A percentile compares a stretch with the other conserved stretches of the same genome.
These are phyloP conservation scores for Rosa hybrid DNA, from an alignment of 331 rosid species.

Conservation along the genomic window DNA sequence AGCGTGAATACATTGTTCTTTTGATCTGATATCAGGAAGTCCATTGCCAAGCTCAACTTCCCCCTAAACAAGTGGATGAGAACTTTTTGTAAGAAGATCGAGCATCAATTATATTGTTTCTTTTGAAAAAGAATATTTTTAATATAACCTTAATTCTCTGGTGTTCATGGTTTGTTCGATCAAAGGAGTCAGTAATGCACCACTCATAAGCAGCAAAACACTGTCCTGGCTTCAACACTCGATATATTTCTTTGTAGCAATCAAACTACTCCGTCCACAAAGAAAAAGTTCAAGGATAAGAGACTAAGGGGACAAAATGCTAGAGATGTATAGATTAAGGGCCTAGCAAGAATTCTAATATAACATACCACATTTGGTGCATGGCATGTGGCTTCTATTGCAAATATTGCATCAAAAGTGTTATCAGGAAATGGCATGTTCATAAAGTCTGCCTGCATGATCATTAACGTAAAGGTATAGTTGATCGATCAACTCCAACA, in stretches of 20 bases:
- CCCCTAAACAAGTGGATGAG: too few species aligned
- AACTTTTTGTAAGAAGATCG: too few species aligned
- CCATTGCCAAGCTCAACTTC: background rate
- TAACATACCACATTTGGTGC: constrained; percentile 72
- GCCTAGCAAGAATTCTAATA: constrained; percentile 6
- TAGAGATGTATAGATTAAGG: too few species aligned
- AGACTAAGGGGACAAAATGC: too few species aligned
- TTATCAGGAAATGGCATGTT: constrained; percentile 69
- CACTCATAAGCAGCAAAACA: constrained; percentile 88
- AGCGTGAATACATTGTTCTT: background rate
- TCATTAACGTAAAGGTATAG: too few species aligned
- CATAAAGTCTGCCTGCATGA: constrained; percentile 79
- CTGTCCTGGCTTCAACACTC: constrained; percentile 87
- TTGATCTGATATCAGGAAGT: constrained; percentile 4
- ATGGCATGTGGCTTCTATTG: constrained; percentile 86
- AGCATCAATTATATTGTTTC: too few species aligned
- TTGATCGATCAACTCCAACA: too few species aligned
- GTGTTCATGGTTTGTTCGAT: constrained; percentile 51
- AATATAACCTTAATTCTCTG: constrained; percentile 63
- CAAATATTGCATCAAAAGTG: constrained; percentile 70
- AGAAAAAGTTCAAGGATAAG: too few species aligned
- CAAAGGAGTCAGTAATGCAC: constrained; percentile 83
- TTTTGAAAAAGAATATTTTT: too few species aligned
- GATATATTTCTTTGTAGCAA: constrained; percentile 80
- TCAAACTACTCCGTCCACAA: constrained; percentile 42